phyloP scores from a whole-genome alignment of 208 protist genomes.

The Leishmania gerbilli region DNA sequence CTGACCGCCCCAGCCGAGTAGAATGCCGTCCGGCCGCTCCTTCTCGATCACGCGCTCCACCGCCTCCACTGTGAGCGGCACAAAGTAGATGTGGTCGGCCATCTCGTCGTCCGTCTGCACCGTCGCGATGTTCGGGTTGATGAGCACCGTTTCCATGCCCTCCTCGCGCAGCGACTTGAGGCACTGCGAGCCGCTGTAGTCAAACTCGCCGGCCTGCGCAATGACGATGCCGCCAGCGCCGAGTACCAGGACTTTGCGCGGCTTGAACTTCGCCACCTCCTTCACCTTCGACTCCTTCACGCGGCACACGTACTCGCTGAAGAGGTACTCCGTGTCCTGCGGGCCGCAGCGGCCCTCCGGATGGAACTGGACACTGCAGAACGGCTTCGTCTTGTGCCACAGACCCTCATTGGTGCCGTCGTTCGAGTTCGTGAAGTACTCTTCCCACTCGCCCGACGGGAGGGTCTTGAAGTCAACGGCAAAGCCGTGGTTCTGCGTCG shows the following conservation, averaged over 20 bases:
- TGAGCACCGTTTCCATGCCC: conserved; percentile 96
- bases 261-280: conserved; percentile 74
- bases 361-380: conserved; percentile 98
- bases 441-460: conserved; percentile 91
- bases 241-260: conserved; percentile 93
- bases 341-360: conserved; percentile 97
- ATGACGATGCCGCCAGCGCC: conserved; percentile 97
- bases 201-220: conserved; percentile 99
- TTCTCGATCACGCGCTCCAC: conserved; percentile 96
- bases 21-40: conserved; percentile 95
- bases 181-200: conserved; percentile 98
- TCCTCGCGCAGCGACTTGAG: conserved; percentile 99
- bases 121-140: conserved; percentile 99
- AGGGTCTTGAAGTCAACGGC: conserved; percentile 95
- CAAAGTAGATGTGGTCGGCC: conserved; percentile 97
- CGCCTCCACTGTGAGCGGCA: conserved; percentile 94
- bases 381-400: conserved; percentile 94
- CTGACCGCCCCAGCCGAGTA: conserved; percentile 98
- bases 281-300: conserved; percentile 79
- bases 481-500: conserved; percentile 98
- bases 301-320: conserved; percentile 94
- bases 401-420: conserved; percentile 98
- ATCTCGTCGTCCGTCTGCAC: conserved; percentile 97
- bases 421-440: conserved; percentile 98
- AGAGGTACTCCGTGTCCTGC: conserved; percentile 98